Percentiles rank a stretch among this genome's conserved stretches.
Conservation (phyloP, 306 rosid species). For the Mucuna pruriens region DNA sequence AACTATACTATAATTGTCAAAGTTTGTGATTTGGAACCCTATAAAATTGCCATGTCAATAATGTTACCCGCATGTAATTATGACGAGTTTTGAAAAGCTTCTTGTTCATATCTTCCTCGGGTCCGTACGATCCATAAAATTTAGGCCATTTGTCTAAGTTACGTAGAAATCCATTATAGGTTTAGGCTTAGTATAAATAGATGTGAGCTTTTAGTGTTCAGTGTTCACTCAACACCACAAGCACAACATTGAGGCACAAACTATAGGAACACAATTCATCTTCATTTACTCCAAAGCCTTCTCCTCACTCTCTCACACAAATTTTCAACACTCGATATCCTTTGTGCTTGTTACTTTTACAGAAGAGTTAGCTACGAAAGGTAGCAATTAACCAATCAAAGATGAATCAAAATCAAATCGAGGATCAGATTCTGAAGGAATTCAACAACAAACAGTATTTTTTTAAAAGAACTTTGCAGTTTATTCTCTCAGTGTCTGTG, state of each 20-base stretch:
- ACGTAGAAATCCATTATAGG: not conserved
- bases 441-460: constrained; percentile 22
- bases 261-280: not conserved
- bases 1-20: not conserved
- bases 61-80: not conserved
- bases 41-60: not conserved
- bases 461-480: constrained; percentile 45
- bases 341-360: not conserved
- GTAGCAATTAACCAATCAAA: not conserved
- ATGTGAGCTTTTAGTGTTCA: not conserved
- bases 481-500: constrained; percentile 45
- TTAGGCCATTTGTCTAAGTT: constrained; percentile 31
- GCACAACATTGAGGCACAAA: not conserved
- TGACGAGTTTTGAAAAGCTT: not conserved
- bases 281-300: constrained; percentile 19
- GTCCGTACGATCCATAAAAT: constrained; percentile 2
- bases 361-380: not conserved
- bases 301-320: not conserved
- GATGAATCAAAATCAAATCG: constrained; percentile 42
- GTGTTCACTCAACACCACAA: not conserved
- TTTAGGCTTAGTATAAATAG: constrained; percentile 43
- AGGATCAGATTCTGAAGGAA: constrained; percentile 27
- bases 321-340: not conserved
- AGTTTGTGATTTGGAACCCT: not conserved
- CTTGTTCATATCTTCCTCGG: not conserved